A percentile compares a stretch with the other conserved stretches of the same genome.
phyloP scores from a whole-genome alignment of 176 grass and related monocot species.

The Tillandsia leiboldiana region DNA sequence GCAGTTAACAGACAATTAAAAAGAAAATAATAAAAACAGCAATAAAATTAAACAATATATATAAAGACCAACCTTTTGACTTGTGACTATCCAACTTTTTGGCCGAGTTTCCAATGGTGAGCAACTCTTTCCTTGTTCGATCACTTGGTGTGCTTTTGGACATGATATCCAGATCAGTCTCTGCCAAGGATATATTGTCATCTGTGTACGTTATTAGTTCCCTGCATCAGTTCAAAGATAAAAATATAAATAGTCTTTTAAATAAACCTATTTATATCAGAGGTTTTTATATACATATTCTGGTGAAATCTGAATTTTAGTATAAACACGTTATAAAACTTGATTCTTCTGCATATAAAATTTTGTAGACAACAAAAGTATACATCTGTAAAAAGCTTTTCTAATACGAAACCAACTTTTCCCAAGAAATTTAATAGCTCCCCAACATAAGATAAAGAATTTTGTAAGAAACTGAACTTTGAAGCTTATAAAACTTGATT shows the following conservation, averaged over 20 bases:
- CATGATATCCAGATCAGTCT: conserved; percentile 77
- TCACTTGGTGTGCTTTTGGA: conserved; percentile 31
- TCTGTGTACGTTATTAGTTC: conserved; percentile 67
- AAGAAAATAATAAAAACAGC: no score
- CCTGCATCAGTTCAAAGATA: conserved; percentile 36
- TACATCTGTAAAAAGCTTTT: not conserved
- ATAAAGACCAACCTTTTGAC: conserved; percentile 14
- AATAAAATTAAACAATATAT: no score
- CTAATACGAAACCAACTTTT: no score
- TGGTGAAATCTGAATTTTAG: no score
- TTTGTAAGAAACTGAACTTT: no score
- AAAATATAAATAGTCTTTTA: not conserved
- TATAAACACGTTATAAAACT: no score
- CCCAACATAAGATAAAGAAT: no score
- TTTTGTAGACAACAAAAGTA: conserved; percentile 1
- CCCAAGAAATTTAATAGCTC: no score
- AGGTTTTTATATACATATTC: not conserved
- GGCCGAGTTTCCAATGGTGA: conserved; percentile 21
- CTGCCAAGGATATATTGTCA: conserved; percentile 50
- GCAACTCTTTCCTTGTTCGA: conserved; percentile 25
- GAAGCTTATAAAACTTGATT: not conserved
- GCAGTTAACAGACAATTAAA: conserved; percentile 10
- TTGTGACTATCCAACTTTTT: conserved; percentile 18
- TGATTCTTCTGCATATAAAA: not conserved
- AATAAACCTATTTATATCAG: not conserved